Percentiles rank a stretch among this genome's conserved stretches.
Conservation (phyloP, 2,329 filamentous ascomycete genomes). For the Pseudopithomyces maydicus region DNA sequence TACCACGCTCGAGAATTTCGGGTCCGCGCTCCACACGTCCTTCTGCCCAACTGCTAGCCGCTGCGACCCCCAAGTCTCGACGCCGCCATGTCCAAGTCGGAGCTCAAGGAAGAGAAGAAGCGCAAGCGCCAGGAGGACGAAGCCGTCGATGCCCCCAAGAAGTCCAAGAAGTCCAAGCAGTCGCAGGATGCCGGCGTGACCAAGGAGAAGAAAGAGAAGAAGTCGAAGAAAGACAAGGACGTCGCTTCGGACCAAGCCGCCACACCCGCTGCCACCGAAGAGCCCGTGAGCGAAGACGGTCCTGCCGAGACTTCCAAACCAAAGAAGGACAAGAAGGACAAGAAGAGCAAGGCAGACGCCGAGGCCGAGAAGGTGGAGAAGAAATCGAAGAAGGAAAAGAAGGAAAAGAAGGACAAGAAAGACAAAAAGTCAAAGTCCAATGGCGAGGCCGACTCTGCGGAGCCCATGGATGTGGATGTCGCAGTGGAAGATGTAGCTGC, state of each 20-base stretch:
- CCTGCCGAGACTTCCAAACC: conserved; percentile 23
- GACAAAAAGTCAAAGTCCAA: conserved; percentile 5
- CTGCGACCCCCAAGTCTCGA: conserved; percentile 3
- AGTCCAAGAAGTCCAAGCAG: conserved; percentile 39
- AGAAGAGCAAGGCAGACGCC: conserved; percentile 3
- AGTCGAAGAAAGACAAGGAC: conserved; percentile 12
- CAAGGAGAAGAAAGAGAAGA: conserved; percentile 28
- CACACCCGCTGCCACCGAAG: neutral
- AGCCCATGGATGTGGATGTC: conserved; percentile 14
- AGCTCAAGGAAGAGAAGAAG: conserved; percentile 37
- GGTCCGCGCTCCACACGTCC: conserved; percentile 8
- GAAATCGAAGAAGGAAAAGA: conserved; percentile 17
- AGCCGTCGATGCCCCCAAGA: conserved; percentile 31
- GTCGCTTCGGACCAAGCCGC: neutral
- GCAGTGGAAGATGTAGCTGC: conserved; percentile 17
- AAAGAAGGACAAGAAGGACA: conserved; percentile 23
- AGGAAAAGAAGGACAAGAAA: conserved; percentile 18
- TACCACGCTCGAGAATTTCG: conserved; percentile 14
- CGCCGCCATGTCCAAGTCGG: conserved; percentile 26
- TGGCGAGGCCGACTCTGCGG: conserved; percentile 9
- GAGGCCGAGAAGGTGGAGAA: conserved; percentile 20
- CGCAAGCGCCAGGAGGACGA: conserved; percentile 40
- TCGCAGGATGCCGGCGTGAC: conserved; percentile 23
- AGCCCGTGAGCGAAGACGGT: conserved; percentile 19
- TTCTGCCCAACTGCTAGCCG: conserved; percentile 14